These are phyloP conservation scores for Plasmodium blacklocki DNA, from an alignment of 169 alveolate species.

Conservation along the genomic window DNA sequence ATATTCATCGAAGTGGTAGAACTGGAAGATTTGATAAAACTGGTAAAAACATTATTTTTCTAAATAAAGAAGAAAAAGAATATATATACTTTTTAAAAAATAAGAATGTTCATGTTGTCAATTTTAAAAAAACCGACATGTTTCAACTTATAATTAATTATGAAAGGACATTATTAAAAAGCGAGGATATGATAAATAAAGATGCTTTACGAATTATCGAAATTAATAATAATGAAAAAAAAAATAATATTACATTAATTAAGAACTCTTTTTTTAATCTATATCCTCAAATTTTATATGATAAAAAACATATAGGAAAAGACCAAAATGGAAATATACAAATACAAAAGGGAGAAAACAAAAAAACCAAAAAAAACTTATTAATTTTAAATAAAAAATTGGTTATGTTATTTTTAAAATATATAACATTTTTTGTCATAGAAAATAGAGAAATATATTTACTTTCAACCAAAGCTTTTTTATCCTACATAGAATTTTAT, in stretches of 20 bases:
- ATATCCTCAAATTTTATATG: not conserved
- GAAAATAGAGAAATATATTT: conserved; percentile 54
- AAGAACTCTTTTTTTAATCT: not conserved
- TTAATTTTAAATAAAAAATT: conserved; percentile 35
- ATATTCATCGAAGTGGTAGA: conserved; percentile 70
- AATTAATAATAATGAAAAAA: not conserved
- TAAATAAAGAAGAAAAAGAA: conserved; percentile 64
- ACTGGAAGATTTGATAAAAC: conserved; percentile 67
- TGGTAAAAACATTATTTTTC: conserved; percentile 38
- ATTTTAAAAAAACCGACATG: conserved; percentile 50
- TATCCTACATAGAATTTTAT: conserved; percentile 56
- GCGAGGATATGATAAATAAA: conserved; percentile 8
- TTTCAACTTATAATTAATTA: conserved; percentile 26
- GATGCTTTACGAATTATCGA: conserved; percentile 19
- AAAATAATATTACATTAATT: not conserved
- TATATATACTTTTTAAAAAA: conserved; percentile 58
- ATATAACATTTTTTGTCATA: conserved; percentile 33
- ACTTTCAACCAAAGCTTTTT: conserved; percentile 54
- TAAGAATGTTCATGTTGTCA: conserved; percentile 43
- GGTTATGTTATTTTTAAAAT: conserved; percentile 39
- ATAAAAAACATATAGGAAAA: too few relatives aligned
- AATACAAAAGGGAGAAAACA: conserved; percentile 1
- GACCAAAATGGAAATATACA: not conserved
- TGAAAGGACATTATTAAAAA: conserved; percentile 11
- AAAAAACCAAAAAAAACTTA: not conserved